Base-by-base conservation (phyloP, 2,329 filamentous ascomycete genomes). In the Monosporascus ibericus region DNA sequence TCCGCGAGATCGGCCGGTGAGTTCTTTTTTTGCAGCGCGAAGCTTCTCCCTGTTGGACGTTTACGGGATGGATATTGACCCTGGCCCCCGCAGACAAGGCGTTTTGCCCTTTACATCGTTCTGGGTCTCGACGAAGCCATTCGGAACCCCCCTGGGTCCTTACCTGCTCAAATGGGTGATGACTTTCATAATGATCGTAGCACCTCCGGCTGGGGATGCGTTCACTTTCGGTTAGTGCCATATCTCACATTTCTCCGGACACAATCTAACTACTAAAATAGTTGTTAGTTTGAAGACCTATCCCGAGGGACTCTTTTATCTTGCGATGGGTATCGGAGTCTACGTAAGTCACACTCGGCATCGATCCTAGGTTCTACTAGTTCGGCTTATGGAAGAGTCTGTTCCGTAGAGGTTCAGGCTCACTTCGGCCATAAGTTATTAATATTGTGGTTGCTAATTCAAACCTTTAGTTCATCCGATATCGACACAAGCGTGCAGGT, bases 91-190 rank as follows among this genome's bases (percentile, higher is more conserved):
- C 3, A 78, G 80, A 54, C 81, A 84, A 70, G 82, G 82, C 6
- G 77, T 84, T 1, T 73, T 85, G 7, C 82, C 82, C 0, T 85
- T 65, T 25, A 73, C 81, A 1, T 65, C 67, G 1, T 79, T 85
- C 55, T 86, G 82, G 82, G 80, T 79, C 0, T 81, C 78, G 0
- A 85, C 81, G 0, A 74, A 72, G 18, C 84, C 83, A 0, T 85
- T 86, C 52, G 82, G 81, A 3, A 86, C 84, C 0, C 82, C 83
- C 0, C 64, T 84, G 0, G 81, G 79, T 0, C 81, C 82, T 0
- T 84, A 84, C 57, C 51, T 75, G 1, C 55, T 85, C 3, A 80
- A 82, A 60, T 86, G 79, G 76, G 50, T 63, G 0, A 58, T 82
- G 44, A 85, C 82, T 0, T 57, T 81, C 2, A 56, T 85, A 38